Evolutionary conservation across 768 basidiomycete species (phyloP).

Genomic region (Pholiota molesta): DNA sequence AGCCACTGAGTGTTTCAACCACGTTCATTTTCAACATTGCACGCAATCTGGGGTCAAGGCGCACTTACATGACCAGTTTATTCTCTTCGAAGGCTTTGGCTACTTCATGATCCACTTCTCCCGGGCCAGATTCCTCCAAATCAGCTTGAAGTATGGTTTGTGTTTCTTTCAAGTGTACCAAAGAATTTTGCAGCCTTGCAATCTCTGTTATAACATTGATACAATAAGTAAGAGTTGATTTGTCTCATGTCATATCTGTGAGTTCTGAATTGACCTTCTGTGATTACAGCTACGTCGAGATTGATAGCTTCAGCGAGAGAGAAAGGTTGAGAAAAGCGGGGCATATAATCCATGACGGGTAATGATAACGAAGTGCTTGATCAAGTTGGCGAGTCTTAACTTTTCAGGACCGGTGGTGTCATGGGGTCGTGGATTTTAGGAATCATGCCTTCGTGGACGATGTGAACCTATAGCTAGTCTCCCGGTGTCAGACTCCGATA

Average conservation of each 20-base stretch:
- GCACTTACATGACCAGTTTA: slow-evolving; percentile 64
- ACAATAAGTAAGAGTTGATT: background rate
- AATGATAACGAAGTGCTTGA: background rate
- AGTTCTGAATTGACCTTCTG: slow-evolving; percentile 55
- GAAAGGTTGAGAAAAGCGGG: slow-evolving; percentile 77
- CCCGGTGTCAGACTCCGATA: too few relatives aligned
- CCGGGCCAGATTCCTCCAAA: slow-evolving; percentile 32
- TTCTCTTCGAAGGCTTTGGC: slow-evolving; percentile 71
- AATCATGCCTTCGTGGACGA: background rate
- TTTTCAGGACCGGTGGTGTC: too few relatives aligned
- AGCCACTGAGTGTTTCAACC: slow-evolving; percentile 48
- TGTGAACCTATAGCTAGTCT: too few relatives aligned
- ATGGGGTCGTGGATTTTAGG: background rate
- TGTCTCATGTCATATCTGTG: background rate
- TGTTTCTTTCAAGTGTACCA: slow-evolving; percentile 62
- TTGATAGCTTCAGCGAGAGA: slow-evolving; percentile 63
- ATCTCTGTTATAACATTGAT: slow-evolving; percentile 57
- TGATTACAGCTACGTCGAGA: slow-evolving; percentile 68
- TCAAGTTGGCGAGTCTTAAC: too few relatives aligned
- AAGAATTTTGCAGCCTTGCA: slow-evolving; percentile 70
- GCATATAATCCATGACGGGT: slow-evolving; percentile 62
- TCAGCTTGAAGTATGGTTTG: slow-evolving; percentile 58
- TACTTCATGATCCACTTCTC: slow-evolving; percentile 57
- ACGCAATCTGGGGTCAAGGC: slow-evolving; percentile 2
- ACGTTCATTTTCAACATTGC: slow-evolving; percentile 6